Conservation (phyloP, 2,329 filamentous ascomycete genomes). For the Trichoderma sp. region DNA sequence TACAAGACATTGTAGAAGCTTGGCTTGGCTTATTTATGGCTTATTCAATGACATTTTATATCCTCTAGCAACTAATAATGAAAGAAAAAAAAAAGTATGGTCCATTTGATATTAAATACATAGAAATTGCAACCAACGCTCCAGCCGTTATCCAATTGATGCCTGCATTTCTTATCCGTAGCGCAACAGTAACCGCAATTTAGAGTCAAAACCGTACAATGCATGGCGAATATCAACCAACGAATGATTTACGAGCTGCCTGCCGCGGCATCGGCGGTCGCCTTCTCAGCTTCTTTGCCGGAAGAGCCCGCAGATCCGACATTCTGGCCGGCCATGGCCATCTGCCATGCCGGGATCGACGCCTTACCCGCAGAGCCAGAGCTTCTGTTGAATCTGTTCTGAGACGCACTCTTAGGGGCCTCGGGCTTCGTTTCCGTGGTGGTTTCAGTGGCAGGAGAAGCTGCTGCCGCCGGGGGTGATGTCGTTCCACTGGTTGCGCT, state of each 20-base stretch:
- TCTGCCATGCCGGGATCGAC: conserved; percentile 78
- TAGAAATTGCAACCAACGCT: conserved; percentile 12
- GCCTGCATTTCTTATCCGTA: conserved; percentile 15
- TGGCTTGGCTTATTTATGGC: not conserved
- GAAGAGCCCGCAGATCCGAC: conserved; percentile 18
- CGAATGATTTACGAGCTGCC: conserved; percentile 22
- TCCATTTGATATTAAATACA: conserved; percentile 23
- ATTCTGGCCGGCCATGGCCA: conserved; percentile 65
- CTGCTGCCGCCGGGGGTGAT: conserved; percentile 25
- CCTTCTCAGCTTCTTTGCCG: conserved; percentile 16
- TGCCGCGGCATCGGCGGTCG: conserved; percentile 9
- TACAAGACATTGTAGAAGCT: not conserved
- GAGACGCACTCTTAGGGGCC: conserved; percentile 37
- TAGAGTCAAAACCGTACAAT: conserved; percentile 16
- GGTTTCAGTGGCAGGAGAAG: conserved; percentile 24
- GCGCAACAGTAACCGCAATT: not conserved
- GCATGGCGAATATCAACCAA: conserved; percentile 5
- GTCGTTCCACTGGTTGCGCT: conserved; percentile 31
- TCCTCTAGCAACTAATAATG: not conserved
- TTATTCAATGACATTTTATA: not conserved
- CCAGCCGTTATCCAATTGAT: conserved; percentile 19
- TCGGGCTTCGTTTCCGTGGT: conserved; percentile 35
- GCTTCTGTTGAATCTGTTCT: conserved; percentile 35
- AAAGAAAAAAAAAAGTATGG: not conserved
- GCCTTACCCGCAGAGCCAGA: conserved; percentile 55